These are phyloP conservation scores for Rosellinia necatrix DNA, from an alignment of 2,329 filamentous ascomycete species.

Conservation along the genomic window DNA sequence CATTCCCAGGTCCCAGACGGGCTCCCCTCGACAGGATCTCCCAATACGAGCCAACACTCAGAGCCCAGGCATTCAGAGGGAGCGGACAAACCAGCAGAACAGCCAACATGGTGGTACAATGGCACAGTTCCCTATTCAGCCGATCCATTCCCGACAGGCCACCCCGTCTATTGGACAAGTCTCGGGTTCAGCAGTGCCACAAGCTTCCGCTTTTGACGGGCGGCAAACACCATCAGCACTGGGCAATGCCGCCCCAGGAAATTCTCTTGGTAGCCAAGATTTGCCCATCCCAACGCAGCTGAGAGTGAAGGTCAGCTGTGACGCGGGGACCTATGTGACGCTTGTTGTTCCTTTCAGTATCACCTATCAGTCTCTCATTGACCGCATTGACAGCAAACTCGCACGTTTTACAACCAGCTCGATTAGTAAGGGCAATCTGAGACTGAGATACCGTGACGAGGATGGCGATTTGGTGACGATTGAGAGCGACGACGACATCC, in stretches of 20 bases:
- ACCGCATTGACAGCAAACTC: slow-evolving; percentile 95
- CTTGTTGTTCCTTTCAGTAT: slow-evolving; percentile 97
- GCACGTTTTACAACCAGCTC: slow-evolving; percentile 83
- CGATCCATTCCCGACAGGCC: slow-evolving; percentile 55
- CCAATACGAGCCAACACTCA: slow-evolving; percentile 72
- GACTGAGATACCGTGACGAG: slow-evolving; percentile 87
- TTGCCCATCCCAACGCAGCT: slow-evolving; percentile 71
- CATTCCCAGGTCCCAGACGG: slow-evolving; percentile 79
- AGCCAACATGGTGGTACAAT: slow-evolving; percentile 57
- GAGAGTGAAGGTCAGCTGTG: slow-evolving; percentile 94
- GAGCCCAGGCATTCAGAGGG: slow-evolving; percentile 70
- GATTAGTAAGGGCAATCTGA: slow-evolving; percentile 80
- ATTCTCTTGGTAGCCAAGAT: slow-evolving; percentile 51
- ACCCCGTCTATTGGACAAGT: slow-evolving; percentile 47
- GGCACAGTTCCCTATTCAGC: slow-evolving; percentile 61
- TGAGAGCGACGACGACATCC: slow-evolving; percentile 93
- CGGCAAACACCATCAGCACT: slow-evolving; percentile 53
- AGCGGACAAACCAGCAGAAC: slow-evolving; percentile 56
- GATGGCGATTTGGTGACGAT: slow-evolving; percentile 94
- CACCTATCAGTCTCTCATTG: slow-evolving; percentile 88
- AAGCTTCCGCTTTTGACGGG: slow-evolving; percentile 45
- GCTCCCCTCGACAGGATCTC: slow-evolving; percentile 73
- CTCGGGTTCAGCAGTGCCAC: slow-evolving; percentile 37
- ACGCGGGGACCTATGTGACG: slow-evolving; percentile 83
- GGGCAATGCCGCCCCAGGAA: slow-evolving; percentile 42